Evolutionary conservation across 495 filamentous ascomycete species (phyloP).

Genomic region (Penicillium herquei): DNA sequence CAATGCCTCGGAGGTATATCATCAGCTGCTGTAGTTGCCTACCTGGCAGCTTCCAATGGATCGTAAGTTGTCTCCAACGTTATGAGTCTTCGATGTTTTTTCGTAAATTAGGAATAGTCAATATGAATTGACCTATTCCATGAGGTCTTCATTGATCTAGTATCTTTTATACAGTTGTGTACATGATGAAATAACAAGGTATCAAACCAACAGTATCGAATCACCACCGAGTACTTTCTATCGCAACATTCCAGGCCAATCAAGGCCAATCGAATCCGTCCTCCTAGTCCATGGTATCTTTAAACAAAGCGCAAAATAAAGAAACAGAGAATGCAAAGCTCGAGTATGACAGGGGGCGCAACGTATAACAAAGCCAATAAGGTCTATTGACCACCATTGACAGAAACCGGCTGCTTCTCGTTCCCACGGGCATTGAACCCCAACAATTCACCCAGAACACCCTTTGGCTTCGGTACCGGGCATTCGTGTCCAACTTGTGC

Average conservation of each 20-base stretch:
- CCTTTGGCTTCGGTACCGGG: slow-evolving; percentile 80
- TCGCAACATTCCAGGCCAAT: neutral
- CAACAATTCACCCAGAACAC: slow-evolving; percentile 69
- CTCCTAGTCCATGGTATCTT: slow-evolving; percentile 31
- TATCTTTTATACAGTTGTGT: slow-evolving; percentile 1
- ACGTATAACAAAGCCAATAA: neutral
- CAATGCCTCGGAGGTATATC: too few relatives aligned
- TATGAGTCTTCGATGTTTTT: too few relatives aligned
- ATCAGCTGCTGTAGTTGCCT: too few relatives aligned
- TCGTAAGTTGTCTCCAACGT: too few relatives aligned
- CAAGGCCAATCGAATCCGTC: slow-evolving; percentile 7
- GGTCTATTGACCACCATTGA: slow-evolving; percentile 14
- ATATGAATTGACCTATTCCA: too few relatives aligned
- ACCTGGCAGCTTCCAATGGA: too few relatives aligned
- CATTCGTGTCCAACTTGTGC: slow-evolving; percentile 53
- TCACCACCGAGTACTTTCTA: neutral
- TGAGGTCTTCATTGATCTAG: neutral
- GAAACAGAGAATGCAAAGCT: slow-evolving; percentile 14
- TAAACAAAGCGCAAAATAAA: slow-evolving; percentile 18
- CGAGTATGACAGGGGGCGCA: slow-evolving; percentile 3
- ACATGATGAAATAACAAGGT: neutral
- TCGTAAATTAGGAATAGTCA: too few relatives aligned
- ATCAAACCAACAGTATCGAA: neutral
- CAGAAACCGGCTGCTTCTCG: slow-evolving; percentile 10
- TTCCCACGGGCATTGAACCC: slow-evolving; percentile 51